Base-by-base conservation (phyloP, 192 early-diverging fungal genomes). In the Endogone sp. region DNA sequence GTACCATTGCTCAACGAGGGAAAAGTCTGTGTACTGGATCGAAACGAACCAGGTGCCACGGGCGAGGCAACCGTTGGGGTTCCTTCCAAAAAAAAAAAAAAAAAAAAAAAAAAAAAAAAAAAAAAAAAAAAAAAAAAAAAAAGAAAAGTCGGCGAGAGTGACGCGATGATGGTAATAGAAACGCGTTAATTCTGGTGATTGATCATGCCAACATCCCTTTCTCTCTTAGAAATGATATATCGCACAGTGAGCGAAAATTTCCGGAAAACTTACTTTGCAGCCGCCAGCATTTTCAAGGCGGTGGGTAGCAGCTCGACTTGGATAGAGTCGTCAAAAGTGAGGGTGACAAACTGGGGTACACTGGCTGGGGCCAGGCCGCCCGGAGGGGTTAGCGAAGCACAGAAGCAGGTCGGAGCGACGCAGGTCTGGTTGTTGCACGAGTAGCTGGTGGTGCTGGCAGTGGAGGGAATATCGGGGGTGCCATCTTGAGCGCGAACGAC, bases 261-360 rank as follows among this genome's bases (percentile, higher is more conserved):
- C n/a, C n/a, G n/a, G n/a, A 21, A 59, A 55, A 71, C 73, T 74
- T 79, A 69, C 77, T 79, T 74, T 68, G 74, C 37, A 49, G 37
- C 72, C 22, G 70, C 69, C 25, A 79, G 63, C 37, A 79, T 30
- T 11, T 79, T 66, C 23, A 64, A 26, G 54, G 72, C 77, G n/a
- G 77, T 79, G 29, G 62, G 37, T n/a, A 74, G 60, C 10, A 79
- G 55, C 16, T 62, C 56, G 3, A 64, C 57, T 30, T 86, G 84
- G 66, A 91, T 56, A 4, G 88, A 79, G 73, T 91, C 89, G 62
- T 91, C 89, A 74, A 83, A 89, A 16, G 89, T 88, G 32, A 88
- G 67, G 4, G 78, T 78, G 59, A 86, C 73, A 72, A 88, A 88
- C 64, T 88, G 86, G 6, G 86, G 86, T 3, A 79, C 79, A 16